Evolutionary conservation across 495 filamentous ascomycete species (phyloP), one percentile per base, ranked within the genome.

Genomic region (Cladorrhinum samala): DNA sequence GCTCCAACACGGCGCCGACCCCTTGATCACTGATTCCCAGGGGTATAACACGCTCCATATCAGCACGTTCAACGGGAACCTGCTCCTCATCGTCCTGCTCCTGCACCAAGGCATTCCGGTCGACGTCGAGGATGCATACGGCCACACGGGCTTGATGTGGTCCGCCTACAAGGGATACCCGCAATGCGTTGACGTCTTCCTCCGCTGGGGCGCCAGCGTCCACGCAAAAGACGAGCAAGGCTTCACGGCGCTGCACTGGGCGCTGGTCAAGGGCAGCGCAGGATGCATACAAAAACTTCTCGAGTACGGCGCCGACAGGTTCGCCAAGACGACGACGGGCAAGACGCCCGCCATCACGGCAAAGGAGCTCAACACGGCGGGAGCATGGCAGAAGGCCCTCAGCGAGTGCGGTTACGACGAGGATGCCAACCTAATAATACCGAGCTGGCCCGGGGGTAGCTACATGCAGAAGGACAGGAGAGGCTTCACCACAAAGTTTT

Each of bases 21-120:
- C 91, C 37, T 79, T 93, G 17, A 76, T 96, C 55, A 85, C 83
- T 59, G 93, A 98, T 63, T 80, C 86, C 33, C 90, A 96, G 76
- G 93, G 93, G 56, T 97, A 95, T 72, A 98, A 97, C 62, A 89
- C 95, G 42, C 81, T 98, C 9, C 93, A 98, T 64, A 88, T 95
- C 48, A 91, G 93, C 43, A 97, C 93, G 0, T 93, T 97, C 62
- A 92, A 96, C 61, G 93, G 94, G 56, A 96, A 96, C 64, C 86
- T 95, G n/a, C 86, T 93, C 59, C 77, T 96, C 44, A 75, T 98
- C n/a, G 77, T 92, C 23, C 72, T 98, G 3, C 66, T 82, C 11
- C 75, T 98, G 2, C 93, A 97, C 69, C 89, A 95, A 61, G 89
- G 91, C 59, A 91, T 98, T 38, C 87, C 91, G 11, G 85, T 98